Percentiles rank a stretch among this genome's conserved stretches.
These are phyloP conservation scores for Suillus weaverae DNA, from an alignment of 768 basidiomycete genomes.

Conservation along the genomic window DNA sequence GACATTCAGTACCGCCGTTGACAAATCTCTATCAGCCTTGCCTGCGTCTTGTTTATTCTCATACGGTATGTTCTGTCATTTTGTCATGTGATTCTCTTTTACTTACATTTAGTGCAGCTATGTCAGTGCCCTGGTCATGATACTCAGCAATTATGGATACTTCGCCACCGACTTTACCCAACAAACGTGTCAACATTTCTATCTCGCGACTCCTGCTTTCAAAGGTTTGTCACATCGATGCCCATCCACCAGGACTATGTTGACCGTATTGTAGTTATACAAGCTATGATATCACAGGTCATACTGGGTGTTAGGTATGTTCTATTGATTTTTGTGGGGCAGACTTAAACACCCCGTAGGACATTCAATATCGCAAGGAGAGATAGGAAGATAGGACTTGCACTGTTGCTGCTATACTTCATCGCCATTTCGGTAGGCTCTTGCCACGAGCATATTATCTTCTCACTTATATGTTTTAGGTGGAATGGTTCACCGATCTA, in stretches of 20 bases:
- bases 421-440: conserved; percentile 43
- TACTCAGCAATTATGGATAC: conserved; percentile 57
- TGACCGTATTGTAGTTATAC: conserved; percentile 44
- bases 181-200: conserved; percentile 47
- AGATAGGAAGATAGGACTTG: conserved; percentile 38
- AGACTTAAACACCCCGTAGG: conserved; percentile 28
- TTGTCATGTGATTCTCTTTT: not conserved
- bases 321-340: not conserved
- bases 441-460: not conserved
- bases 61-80: conserved; percentile 24
- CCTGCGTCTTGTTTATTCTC: conserved; percentile 33
- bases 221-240: conserved; percentile 46
- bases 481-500: conserved; percentile 60
- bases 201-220: conserved; percentile 52
- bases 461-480: conserved; percentile 28
- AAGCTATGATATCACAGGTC: conserved; percentile 62
- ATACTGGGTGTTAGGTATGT: conserved; percentile 61
- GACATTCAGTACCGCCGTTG: not conserved
- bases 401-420: conserved; percentile 41
- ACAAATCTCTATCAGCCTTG: conserved; percentile 19
- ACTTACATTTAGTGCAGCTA: conserved; percentile 18
- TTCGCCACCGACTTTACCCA: conserved; percentile 53
- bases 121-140: conserved; percentile 47
- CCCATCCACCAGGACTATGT: conserved; percentile 1
- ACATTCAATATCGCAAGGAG: conserved; percentile 60